Conservation (phyloP, 2,329 filamentous ascomycete species). For the Tympanopsis confertula region DNA sequence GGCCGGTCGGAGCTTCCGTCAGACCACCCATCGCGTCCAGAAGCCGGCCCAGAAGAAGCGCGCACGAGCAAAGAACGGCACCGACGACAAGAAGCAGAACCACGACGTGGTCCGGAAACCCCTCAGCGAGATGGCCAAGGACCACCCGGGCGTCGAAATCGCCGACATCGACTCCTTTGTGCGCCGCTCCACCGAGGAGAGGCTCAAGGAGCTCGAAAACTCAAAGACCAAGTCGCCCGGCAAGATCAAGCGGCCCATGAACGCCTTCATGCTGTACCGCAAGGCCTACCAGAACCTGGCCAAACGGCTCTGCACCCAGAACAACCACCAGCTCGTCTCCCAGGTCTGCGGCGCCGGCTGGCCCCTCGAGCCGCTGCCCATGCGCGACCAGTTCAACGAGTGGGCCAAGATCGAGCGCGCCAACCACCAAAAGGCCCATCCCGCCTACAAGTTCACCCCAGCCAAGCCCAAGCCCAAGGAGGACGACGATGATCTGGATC, state of each 20-base stretch:
- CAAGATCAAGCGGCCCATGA: constrained; percentile 86
- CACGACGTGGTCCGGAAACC: constrained; percentile 49
- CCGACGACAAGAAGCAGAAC: constrained; percentile 23
- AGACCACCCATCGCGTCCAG: background rate
- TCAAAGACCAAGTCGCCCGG: constrained; percentile 51
- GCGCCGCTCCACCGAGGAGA: constrained; percentile 53
- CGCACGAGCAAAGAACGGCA: constrained; percentile 24
- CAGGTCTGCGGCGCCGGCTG: constrained; percentile 78
- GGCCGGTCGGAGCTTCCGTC: background rate
- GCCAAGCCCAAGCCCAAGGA: constrained; percentile 45
- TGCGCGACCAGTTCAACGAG: constrained; percentile 66
- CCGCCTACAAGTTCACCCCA: constrained; percentile 87
- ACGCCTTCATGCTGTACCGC: constrained; percentile 95
- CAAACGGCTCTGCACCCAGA: constrained; percentile 69
- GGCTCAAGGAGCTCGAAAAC: constrained; percentile 53
- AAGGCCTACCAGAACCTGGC: constrained; percentile 82
- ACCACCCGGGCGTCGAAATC: constrained; percentile 48
- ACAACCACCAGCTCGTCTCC: constrained; percentile 90
- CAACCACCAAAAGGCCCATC: constrained; percentile 77
- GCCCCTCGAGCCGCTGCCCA: constrained; percentile 63
- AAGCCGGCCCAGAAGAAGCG: constrained; percentile 23
- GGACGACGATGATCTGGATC: constrained; percentile 10
- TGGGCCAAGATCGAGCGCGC: constrained; percentile 71
- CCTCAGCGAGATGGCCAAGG: constrained; percentile 58
- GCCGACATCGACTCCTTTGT: constrained; percentile 75